Evolutionary conservation across 2,329 filamentous ascomycete species (phyloP).

Genomic region (Paraphoma sp.): DNA sequence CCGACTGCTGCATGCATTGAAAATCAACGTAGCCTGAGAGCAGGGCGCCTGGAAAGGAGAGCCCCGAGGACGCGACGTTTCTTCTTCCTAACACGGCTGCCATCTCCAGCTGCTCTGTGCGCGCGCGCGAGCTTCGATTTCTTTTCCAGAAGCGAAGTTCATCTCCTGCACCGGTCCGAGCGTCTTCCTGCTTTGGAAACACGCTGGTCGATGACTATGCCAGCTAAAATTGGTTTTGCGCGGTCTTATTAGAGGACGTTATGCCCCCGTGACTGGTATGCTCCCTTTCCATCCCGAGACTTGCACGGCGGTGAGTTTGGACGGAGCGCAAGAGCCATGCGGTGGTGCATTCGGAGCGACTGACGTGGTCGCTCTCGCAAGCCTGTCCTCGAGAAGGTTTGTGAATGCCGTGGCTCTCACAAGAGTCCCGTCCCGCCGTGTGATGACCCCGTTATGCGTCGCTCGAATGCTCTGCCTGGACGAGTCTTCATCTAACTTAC

Average conservation of each 20-base stretch:
- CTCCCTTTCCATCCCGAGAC: not conserved
- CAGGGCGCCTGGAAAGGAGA: not conserved
- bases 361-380: not conserved
- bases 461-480: too few species aligned
- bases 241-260: constrained; percentile 1
- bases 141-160: constrained; percentile 26
- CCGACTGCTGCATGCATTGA: constrained; percentile 4
- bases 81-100: not conserved
- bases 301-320: not conserved
- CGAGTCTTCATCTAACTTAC: too few species aligned
- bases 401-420: not conserved
- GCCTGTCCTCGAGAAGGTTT: not conserved
- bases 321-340: not conserved
- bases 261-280: not conserved
- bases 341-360: not conserved
- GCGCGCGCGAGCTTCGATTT: constrained; percentile 19
- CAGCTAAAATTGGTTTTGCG: constrained; percentile 5
- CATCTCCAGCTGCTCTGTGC: constrained; percentile 3
- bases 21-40: not conserved
- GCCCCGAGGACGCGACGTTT: constrained; percentile 1
- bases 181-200: constrained; percentile 10
- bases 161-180: constrained; percentile 24
- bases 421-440: not conserved
- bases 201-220: not conserved
- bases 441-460: not conserved